A percentile compares a stretch with the other conserved stretches of the same genome.
These are phyloP conservation scores for Euphorbia peplus DNA, from an alignment of 345 rosid species.

Conservation along the genomic window DNA sequence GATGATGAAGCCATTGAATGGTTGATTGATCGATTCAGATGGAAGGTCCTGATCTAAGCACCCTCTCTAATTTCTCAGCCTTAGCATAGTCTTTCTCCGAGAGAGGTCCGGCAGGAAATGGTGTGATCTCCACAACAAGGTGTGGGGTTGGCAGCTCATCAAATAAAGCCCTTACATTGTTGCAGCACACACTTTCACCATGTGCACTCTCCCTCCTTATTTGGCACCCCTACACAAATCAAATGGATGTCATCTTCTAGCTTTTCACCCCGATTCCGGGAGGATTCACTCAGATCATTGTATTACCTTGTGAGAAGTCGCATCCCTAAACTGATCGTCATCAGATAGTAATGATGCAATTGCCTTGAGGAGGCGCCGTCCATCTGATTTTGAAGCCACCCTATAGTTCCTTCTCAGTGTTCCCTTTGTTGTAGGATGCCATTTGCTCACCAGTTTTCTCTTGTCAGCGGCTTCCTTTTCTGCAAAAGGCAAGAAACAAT, in stretches of 20 bases:
- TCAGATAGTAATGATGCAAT: constrained; percentile 80
- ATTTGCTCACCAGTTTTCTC: constrained; percentile 84
- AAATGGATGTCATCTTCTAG: too few species aligned
- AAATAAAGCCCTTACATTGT: constrained; percentile 90
- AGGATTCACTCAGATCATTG: not conserved
- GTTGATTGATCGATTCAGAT: constrained; percentile 32
- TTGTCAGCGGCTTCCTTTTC: constrained; percentile 70
- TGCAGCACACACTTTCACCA: constrained; percentile 94
- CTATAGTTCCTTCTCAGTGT: constrained; percentile 84
- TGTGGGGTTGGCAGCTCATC: constrained; percentile 98
- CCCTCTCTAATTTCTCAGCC: constrained; percentile 89
- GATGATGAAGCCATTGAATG: too few species aligned
- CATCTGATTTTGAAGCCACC: constrained; percentile 82
- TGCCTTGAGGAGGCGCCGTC: constrained; percentile 75
- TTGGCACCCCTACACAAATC: constrained; percentile 72
- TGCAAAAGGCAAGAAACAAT: constrained; percentile 19
- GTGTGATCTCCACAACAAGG: constrained; percentile 68
- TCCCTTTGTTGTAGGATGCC: constrained; percentile 95
- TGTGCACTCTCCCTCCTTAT: constrained; percentile 93
- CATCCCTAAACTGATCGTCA: constrained; percentile 85
- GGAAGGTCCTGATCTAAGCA: constrained; percentile 75
- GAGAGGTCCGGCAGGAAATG: constrained; percentile 87
- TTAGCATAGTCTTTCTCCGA: constrained; percentile 71
- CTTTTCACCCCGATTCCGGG: too few species aligned
- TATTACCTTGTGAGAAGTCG: constrained; percentile 84